Base-by-base conservation (phyloP, 73 alveolate species). In the Paramecium pentaurelia region DNA sequence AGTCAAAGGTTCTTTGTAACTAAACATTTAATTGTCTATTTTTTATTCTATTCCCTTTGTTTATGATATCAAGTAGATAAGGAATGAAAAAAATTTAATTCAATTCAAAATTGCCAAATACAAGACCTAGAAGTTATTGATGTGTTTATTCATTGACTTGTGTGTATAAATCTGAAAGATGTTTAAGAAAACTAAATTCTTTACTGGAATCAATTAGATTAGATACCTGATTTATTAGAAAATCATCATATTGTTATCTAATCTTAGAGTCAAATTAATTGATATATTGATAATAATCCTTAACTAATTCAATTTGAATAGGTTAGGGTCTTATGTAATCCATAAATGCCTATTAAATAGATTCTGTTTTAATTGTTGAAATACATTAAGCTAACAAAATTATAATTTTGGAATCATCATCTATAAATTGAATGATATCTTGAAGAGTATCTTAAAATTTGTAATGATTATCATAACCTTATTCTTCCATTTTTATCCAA, bases 151-250 rank as follows among this genome's bases (percentile, higher is more conserved):
- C 84, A 64, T n/a, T 64, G 28, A 64, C 28, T 64, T 28, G 12
- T 3, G 28, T 12, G 30, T 64, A 64, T 34, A 64, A 6, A 11
- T 28, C 51, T 28, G 84, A 28, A 4, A 64, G 22, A 64, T 64
- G 84, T 64, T 64, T 64, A 34, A 64, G 84, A 64, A 64, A 64
- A 64, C 84, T 64, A 34, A 64, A 64, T 28, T 64, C 84, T 34
- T 64, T 64, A 8, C 84, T 64, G 14, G 28, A 28, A 20, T 64
- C 84, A 64, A 28, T 32, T 16, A 64, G 7, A 28, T 64, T 64
- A 10, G 84, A 64, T 34, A 64, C 16, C 12, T 64, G 1, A 64
- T 64, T 64, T 0, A 64, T 6, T 40, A 64, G 51, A 7, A 64
- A 64, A 27, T 64, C 84, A 28, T 64, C 84, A 28, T 64, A 64